Conservation (phyloP, 2,329 filamentous ascomycete genomes). For the Stenocarpella maydis region DNA sequence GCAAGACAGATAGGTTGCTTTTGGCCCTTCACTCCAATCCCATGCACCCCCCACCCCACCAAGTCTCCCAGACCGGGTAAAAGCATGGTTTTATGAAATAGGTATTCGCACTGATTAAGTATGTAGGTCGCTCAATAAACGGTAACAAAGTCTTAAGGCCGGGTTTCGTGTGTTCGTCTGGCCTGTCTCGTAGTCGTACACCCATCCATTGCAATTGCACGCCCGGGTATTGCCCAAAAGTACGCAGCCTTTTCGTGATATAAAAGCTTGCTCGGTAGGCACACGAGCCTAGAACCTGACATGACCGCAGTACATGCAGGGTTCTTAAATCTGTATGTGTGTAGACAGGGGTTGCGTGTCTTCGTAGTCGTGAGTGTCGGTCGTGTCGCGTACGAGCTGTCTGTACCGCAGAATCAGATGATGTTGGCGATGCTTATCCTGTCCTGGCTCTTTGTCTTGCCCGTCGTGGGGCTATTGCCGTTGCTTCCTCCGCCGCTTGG, state of each 20-base stretch:
- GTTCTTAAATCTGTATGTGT: not conserved
- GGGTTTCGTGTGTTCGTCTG: conserved; percentile 3
- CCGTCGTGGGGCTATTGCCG: conserved; percentile 45
- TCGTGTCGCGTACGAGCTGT: not conserved
- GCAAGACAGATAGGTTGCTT: not conserved
- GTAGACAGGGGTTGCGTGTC: not conserved
- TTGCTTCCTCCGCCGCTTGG: conserved; percentile 36
- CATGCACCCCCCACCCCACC: not conserved
- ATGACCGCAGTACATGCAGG: not conserved
- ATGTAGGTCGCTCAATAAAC: conserved; percentile 3
- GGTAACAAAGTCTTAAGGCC: not conserved
- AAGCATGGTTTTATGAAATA: conserved; percentile 11
- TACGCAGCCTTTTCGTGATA: not conserved
- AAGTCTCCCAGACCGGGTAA: not conserved
- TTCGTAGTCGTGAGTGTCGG: not conserved
- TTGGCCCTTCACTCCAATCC: not conserved
- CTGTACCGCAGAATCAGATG: conserved; percentile 42
- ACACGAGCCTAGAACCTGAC: not conserved
- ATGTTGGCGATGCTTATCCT: conserved; percentile 57
- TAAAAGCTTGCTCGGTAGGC: not conserved
- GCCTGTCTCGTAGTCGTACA: conserved; percentile 33
- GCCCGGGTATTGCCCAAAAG: conserved; percentile 3
- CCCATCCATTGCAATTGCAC: conserved; percentile 28
- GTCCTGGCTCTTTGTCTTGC: conserved; percentile 51
- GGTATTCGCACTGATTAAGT: conserved; percentile 24